Evolutionary conservation across 768 basidiomycete species (phyloP).

Genomic region (Tylopilus intermedius): DNA sequence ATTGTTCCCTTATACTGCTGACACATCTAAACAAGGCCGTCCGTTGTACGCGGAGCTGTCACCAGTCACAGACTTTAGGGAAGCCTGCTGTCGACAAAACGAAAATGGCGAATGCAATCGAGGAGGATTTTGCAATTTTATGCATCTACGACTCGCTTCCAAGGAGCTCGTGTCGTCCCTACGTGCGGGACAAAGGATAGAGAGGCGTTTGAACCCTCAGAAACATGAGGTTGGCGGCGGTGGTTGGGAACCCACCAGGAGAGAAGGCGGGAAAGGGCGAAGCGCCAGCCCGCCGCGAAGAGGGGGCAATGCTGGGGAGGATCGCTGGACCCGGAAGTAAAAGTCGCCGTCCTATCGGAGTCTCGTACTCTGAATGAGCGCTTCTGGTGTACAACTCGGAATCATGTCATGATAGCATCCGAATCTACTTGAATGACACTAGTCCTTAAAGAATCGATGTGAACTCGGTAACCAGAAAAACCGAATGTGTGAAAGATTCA

Average conservation of each 20-base stretch:
- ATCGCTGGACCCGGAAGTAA: slow-evolving; percentile 68
- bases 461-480: neutral
- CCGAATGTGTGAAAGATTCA: neutral
- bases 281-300: slow-evolving; percentile 69
- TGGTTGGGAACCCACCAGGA: slow-evolving; percentile 79
- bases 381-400: neutral
- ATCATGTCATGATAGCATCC: neutral
- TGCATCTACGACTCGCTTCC: slow-evolving; percentile 89
- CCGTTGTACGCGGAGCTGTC: slow-evolving; percentile 96
- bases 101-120: slow-evolving; percentile 98
- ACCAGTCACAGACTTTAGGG: slow-evolving; percentile 97
- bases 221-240: slow-evolving; percentile 63
- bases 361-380: neutral
- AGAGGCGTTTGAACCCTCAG: slow-evolving; percentile 67
- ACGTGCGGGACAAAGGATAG: slow-evolving; percentile 77
- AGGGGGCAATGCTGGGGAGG: slow-evolving; percentile 64
- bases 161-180: slow-evolving; percentile 77
- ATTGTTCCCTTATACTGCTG: slow-evolving; percentile 1
- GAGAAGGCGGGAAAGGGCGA: slow-evolving; percentile 59
- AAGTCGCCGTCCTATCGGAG: neutral
- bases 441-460: neutral
- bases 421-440: neutral
- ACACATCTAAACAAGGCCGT: slow-evolving; percentile 52
- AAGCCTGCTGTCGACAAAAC: slow-evolving; percentile 98
- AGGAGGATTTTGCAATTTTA: slow-evolving; percentile 98